phyloP scores from a whole-genome alignment of 495 filamentous ascomycete genomes.

The Aspergillus heteromorphus region DNA sequence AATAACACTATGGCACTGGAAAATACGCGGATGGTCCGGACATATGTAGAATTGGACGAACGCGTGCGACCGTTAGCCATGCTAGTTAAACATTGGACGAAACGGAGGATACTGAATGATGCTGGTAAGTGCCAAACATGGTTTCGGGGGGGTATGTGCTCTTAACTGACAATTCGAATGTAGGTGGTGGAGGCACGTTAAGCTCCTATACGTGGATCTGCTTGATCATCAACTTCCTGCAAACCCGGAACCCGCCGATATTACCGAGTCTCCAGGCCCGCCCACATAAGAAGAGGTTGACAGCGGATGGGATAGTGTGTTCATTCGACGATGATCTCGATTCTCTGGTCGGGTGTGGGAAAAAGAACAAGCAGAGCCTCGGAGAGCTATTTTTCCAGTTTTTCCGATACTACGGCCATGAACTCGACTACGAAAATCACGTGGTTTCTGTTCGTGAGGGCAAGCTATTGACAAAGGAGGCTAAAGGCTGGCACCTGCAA shows the following conservation, averaged over 20 bases:
- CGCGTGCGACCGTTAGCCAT: slow-evolving; percentile 88
- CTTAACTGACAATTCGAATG: slow-evolving; percentile 9
- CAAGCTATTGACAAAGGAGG: slow-evolving; percentile 72
- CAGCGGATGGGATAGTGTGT: slow-evolving; percentile 57
- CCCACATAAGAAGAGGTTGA: slow-evolving; percentile 55
- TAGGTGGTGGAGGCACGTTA: slow-evolving; percentile 86
- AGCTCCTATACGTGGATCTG: slow-evolving; percentile 99
- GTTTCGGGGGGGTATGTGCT: not conserved
- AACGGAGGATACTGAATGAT: slow-evolving; percentile 86
- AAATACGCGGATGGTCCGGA: slow-evolving; percentile 97
- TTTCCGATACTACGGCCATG: slow-evolving; percentile 90
- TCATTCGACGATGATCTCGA: slow-evolving; percentile 83
- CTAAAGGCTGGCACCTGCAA: slow-evolving; percentile 75
- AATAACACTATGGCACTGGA: slow-evolving; percentile 93
- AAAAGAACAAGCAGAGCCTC: slow-evolving; percentile 73
- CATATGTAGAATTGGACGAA: slow-evolving; percentile 90
- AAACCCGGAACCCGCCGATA: slow-evolving; percentile 81
- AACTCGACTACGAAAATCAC: slow-evolving; percentile 79
- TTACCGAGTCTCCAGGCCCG: slow-evolving; percentile 81
- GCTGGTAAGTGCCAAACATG: slow-evolving; percentile 61
- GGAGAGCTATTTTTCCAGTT: slow-evolving; percentile 87
- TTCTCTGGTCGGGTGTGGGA: slow-evolving; percentile 65
- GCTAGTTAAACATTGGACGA: slow-evolving; percentile 97
- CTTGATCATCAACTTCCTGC: slow-evolving; percentile 94
- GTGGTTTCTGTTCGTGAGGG: slow-evolving; percentile 87